phyloP scores from a whole-genome alignment of 2,329 filamentous ascomycete species.

The Mollisiaceae sp. region DNA sequence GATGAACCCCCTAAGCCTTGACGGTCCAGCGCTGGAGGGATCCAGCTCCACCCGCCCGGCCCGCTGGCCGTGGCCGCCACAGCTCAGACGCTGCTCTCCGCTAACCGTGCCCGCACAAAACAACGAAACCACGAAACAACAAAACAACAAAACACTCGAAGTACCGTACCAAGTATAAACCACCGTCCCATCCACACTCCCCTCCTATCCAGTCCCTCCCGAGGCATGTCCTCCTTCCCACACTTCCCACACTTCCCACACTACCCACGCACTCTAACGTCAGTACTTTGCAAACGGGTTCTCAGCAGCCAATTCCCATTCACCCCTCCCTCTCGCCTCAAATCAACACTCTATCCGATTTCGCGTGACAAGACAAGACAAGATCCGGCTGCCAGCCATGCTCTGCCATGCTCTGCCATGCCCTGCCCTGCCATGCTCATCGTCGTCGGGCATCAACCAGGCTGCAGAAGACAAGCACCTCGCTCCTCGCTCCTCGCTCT shows the following conservation, averaged over 20 bases:
- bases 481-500: not conserved
- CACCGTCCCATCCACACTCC: not conserved
- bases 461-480: not conserved
- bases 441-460: slow-evolving; percentile 6
- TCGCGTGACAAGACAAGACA: slow-evolving; percentile 1
- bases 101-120: too few relatives aligned
- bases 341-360: not conserved
- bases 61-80: not conserved
- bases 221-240: too few relatives aligned
- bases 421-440: not conserved
- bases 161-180: too few relatives aligned
- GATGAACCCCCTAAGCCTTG: slow-evolving; percentile 6
- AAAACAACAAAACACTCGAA: not conserved
- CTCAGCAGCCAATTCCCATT: not conserved
- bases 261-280: not conserved
- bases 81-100: not conserved
- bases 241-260: not conserved
- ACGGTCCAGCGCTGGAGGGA: not conserved
- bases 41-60: not conserved
- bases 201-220: not conserved
- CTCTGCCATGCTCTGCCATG: not conserved
- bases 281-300: not conserved
- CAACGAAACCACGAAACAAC: too few relatives aligned
- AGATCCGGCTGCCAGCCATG: not conserved
- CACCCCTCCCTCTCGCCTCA: not conserved